Conservation (phyloP, 768 basidiomycete genomes). For the Suillus lakei region DNA sequence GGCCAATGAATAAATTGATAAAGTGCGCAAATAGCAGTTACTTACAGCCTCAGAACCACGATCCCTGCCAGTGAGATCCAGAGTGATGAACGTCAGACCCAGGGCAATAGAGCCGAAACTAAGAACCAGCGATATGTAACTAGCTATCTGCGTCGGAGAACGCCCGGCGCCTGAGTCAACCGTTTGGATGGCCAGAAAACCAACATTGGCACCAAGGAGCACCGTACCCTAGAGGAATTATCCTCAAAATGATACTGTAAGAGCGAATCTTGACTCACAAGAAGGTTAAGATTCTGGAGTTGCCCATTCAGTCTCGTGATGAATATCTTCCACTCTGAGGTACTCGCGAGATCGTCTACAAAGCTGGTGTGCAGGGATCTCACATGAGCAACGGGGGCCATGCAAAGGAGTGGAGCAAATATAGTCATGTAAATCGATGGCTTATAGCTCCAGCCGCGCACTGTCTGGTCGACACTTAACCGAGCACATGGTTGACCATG, state of each 20-base stretch:
- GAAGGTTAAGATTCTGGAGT: conserved; percentile 54
- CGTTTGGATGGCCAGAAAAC: conserved; percentile 56
- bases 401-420: conserved; percentile 49
- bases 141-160: conserved; percentile 41
- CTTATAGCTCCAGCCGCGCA: conserved; percentile 27
- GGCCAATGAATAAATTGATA: background rate
- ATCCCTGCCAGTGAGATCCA: conserved; percentile 37
- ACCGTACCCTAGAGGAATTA: conserved; percentile 46
- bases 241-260: background rate
- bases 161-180: conserved; percentile 34
- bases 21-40: background rate
- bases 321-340: conserved; percentile 45
- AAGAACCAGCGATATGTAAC: conserved; percentile 44
- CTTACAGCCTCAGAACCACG: conserved; percentile 21
- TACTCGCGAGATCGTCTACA: conserved; percentile 48
- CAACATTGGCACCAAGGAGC: conserved; percentile 56
- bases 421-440: conserved; percentile 41
- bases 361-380: conserved; percentile 48
- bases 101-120: conserved; percentile 43
- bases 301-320: conserved; percentile 48
- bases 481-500: conserved; percentile 54
- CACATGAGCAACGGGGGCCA: conserved; percentile 50
- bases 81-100: conserved; percentile 42
- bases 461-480: conserved; percentile 48
- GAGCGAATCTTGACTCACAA: conserved; percentile 38